These are phyloP conservation scores for Cystofilobasidium ferigula DNA, from an alignment of 768 basidiomycete species.

Conservation along the genomic window DNA sequence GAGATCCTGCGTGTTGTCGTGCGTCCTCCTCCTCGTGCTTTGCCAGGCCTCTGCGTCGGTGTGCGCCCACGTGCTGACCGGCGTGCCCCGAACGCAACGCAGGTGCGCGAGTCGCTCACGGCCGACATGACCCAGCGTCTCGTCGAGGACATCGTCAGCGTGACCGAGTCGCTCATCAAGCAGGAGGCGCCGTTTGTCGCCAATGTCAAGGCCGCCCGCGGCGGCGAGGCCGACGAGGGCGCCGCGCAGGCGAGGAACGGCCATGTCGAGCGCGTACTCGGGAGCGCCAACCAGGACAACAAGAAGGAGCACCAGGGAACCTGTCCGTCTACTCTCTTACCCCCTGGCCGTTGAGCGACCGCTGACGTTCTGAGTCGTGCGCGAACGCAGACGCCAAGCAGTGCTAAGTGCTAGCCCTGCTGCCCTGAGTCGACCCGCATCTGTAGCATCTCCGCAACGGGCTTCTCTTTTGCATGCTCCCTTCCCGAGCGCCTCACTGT, in stretches of 20 bases:
- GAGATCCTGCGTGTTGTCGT: slow-evolving; percentile 11
- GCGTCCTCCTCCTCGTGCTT: background rate
- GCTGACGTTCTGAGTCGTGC: background rate
- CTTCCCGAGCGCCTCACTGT: too few species aligned
- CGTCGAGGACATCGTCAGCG: background rate
- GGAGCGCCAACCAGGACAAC: background rate
- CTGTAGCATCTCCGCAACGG: background rate
- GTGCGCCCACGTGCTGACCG: background rate
- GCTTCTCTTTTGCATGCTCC: background rate
- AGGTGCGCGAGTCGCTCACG: background rate
- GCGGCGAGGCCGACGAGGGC: background rate
- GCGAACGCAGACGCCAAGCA: background rate
- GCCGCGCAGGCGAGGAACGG: background rate
- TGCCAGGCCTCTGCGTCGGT: background rate
- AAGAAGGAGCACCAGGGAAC: background rate
- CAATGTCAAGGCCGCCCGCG: background rate
- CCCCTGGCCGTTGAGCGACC: background rate
- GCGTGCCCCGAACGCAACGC: background rate
- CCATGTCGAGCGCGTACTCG: background rate
- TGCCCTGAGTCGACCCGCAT: background rate
- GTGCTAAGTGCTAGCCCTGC: background rate
- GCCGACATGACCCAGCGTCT: slow-evolving; percentile 4
- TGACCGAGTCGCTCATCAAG: slow-evolving; percentile 1
- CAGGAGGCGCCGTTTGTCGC: slow-evolving; percentile 5
- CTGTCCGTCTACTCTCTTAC: background rate